A percentile compares a stretch with the other conserved stretches of the same genome.
phyloP scores from a whole-genome alignment of 495 filamentous ascomycete species.

The Daldinia grandis region DNA sequence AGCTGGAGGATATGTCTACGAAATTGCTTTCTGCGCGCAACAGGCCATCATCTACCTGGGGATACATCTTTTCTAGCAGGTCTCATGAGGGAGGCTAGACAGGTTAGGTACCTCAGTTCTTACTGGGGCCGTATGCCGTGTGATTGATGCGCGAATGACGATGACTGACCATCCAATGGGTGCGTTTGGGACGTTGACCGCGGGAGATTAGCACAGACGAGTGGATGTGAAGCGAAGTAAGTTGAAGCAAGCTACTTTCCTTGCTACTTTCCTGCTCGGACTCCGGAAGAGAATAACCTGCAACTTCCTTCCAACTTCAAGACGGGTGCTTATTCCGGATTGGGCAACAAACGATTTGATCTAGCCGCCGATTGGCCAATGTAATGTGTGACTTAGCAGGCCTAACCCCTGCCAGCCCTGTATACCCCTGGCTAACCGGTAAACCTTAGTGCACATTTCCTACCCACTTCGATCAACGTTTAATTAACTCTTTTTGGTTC shows the following conservation, averaged over 20 bases:
- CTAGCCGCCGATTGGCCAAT: slow-evolving; percentile 23
- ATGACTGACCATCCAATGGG: slow-evolving; percentile 34
- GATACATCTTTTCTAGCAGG: slow-evolving; percentile 14
- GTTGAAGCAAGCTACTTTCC: slow-evolving; percentile 16
- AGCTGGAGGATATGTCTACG: slow-evolving; percentile 29
- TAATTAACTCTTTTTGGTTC: not conserved
- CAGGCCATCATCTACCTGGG: slow-evolving; percentile 22
- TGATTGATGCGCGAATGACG: slow-evolving; percentile 42
- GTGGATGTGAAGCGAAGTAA: slow-evolving; percentile 30
- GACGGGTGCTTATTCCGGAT: slow-evolving; percentile 34
- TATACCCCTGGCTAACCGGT: slow-evolving; percentile 34
- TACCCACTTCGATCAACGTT: slow-evolving; percentile 6
- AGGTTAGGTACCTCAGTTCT: too few species aligned
- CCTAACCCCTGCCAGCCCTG: slow-evolving; percentile 9
- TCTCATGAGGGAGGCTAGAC: slow-evolving; percentile 15
- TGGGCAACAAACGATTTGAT: slow-evolving; percentile 20
- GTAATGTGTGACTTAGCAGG: slow-evolving; percentile 26
- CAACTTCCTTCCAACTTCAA: slow-evolving; percentile 13
- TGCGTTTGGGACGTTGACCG: slow-evolving; percentile 22
- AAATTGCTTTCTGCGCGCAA: slow-evolving; percentile 40
- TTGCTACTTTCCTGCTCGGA: slow-evolving; percentile 17
- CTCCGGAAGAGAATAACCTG: slow-evolving; percentile 30
- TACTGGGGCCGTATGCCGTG: slow-evolving; percentile 36
- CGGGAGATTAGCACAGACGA: slow-evolving; percentile 45
- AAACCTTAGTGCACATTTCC: slow-evolving; percentile 26